These are phyloP conservation scores for Kodamaea suecica DNA, from an alignment of 1,139 yeast species.

Conservation along the genomic window DNA sequence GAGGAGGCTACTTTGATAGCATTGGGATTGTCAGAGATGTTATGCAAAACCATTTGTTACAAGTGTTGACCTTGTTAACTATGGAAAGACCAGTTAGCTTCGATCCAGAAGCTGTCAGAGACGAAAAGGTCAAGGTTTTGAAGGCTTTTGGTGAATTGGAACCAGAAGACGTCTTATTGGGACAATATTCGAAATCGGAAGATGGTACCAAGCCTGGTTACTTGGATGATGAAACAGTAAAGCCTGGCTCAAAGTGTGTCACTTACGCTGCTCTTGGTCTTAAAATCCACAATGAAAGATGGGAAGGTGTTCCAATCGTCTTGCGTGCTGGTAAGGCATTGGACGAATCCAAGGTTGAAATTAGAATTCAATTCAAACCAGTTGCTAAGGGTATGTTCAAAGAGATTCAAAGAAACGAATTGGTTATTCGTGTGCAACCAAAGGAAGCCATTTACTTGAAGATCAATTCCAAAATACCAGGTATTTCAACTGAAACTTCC, in stretches of 20 bases:
- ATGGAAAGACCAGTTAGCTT: slow-evolving; percentile 94
- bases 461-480: slow-evolving; percentile 91
- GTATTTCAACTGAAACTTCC: slow-evolving; percentile 75
- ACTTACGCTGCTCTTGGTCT: slow-evolving; percentile 87
- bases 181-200: slow-evolving; percentile 80
- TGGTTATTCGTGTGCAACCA: slow-evolving; percentile 93
- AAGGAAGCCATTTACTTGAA: slow-evolving; percentile 90
- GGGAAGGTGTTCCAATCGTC: slow-evolving; percentile 97
- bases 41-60: slow-evolving; percentile 95
- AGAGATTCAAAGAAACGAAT: slow-evolving; percentile 84
- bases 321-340: slow-evolving; percentile 96
- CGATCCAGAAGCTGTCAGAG: slow-evolving; percentile 91
- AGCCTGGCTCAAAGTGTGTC: slow-evolving; percentile 75
- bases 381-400: slow-evolving; percentile 80
- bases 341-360: slow-evolving; percentile 89
- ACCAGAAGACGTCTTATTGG: slow-evolving; percentile 66
- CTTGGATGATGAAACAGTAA: slow-evolving; percentile 90
- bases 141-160: slow-evolving; percentile 75
- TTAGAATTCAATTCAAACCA: slow-evolving; percentile 87
- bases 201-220: slow-evolving; percentile 92
- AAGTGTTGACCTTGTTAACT: slow-evolving; percentile 84
- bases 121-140: slow-evolving; percentile 90
- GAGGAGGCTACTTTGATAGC: slow-evolving; percentile 95
- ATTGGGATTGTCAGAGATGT: slow-evolving; percentile 97
- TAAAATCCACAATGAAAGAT: slow-evolving; percentile 83